Percentiles rank a stretch among this genome's conserved stretches.
phyloP scores from a whole-genome alignment of 176 grass and related monocot species.

The Coix lacrymajobi region DNA sequence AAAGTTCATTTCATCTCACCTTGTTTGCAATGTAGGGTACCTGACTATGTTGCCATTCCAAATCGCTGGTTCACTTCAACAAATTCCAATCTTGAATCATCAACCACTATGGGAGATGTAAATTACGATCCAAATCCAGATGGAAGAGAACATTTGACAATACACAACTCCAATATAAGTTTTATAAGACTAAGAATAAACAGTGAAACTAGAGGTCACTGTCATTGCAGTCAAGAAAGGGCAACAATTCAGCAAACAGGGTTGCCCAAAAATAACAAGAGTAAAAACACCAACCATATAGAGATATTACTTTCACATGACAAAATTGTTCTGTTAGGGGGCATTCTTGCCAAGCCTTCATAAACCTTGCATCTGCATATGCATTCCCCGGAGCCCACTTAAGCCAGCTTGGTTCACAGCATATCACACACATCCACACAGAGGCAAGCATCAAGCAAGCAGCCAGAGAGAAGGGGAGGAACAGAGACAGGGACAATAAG shows the following conservation, averaged over 20 bases:
- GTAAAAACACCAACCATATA: background rate
- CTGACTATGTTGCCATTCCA: background rate
- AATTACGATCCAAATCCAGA: background rate
- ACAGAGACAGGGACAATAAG: too few species aligned
- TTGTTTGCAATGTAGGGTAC: background rate
- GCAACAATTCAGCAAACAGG: background rate
- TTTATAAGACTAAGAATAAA: background rate
- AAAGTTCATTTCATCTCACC: background rate
- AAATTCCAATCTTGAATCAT: background rate
- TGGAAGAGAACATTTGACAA: background rate
- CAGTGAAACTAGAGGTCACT: background rate
- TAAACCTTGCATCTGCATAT: constrained; percentile 16
- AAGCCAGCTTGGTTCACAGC: background rate
- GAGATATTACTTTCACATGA: background rate
- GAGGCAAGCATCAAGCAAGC: too few species aligned
- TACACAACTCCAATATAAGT: background rate
- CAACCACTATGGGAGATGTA: background rate
- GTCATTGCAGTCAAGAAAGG: background rate
- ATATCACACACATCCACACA: background rate
- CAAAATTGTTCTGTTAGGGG: background rate
- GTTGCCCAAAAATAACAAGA: background rate
- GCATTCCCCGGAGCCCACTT: background rate
- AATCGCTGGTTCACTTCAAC: background rate
- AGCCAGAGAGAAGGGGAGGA: background rate
- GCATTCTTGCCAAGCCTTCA: constrained; percentile 24